Conservation (phyloP, 257 asterid species). For the Pogostemon cablin region DNA sequence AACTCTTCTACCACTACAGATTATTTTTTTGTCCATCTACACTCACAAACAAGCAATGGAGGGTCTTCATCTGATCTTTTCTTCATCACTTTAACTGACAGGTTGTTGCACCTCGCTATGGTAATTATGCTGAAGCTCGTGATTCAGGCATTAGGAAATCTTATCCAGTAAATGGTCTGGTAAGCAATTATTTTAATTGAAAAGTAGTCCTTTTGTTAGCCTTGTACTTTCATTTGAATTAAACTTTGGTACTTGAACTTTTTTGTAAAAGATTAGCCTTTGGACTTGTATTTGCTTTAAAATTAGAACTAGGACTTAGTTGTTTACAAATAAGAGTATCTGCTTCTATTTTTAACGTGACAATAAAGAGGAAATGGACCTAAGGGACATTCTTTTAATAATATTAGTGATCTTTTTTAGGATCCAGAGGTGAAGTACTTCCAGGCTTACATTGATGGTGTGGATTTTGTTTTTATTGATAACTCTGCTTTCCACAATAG, state of each 20-base stretch:
- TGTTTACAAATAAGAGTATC: not conserved
- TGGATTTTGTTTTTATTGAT: constrained; percentile 91
- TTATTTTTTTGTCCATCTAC: too few relatives aligned
- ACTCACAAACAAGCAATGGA: not conserved
- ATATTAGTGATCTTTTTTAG: constrained; percentile 51
- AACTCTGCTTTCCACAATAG: constrained; percentile 58
- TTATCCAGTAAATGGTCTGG: constrained; percentile 90
- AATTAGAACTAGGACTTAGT: not conserved
- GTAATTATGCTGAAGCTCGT: constrained; percentile 73
- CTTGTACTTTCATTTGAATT: constrained; percentile 3
- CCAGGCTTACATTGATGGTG: constrained; percentile 91
- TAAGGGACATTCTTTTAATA: constrained; percentile 1
- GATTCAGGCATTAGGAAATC: constrained; percentile 70
- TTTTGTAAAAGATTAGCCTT: not conserved
- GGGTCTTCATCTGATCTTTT: constrained; percentile 25
- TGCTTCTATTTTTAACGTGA: not conserved
- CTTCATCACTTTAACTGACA: constrained; percentile 35
- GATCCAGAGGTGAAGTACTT: constrained; percentile 86
- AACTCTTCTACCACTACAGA: not conserved
- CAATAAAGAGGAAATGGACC: not conserved
- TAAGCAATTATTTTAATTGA: constrained; percentile 34
- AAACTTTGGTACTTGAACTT: not conserved
- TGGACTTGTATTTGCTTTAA: not conserved
- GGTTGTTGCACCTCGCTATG: constrained; percentile 90
- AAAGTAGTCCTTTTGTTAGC: not conserved